These are phyloP conservation scores for Trypanosoma vivax DNA, from an alignment of 208 protist genomes.

Conservation along the genomic window DNA sequence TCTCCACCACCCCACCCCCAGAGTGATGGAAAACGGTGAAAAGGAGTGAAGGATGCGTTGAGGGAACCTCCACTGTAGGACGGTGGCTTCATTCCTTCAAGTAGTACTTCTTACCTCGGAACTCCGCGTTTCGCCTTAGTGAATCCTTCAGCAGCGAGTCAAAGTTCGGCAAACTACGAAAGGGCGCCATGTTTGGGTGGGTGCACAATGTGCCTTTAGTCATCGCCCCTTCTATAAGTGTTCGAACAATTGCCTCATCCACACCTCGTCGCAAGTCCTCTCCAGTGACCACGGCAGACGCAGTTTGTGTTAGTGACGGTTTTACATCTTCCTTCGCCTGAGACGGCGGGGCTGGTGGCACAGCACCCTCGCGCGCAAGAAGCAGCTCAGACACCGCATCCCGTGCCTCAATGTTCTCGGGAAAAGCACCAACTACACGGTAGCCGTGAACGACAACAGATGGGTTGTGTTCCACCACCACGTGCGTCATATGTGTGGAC, in stretches of 20 bases:
- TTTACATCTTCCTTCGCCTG: not conserved
- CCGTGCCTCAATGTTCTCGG: constrained; percentile 27
- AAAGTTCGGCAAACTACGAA: constrained; percentile 29
- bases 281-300: constrained; percentile 10
- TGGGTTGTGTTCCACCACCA: constrained; percentile 33
- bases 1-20: no score
- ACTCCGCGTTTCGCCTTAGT: constrained; percentile 50
- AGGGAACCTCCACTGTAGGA: no score
- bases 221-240: constrained; percentile 29
- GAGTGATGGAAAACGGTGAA: no score
- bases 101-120: constrained; percentile 50
- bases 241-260: constrained; percentile 35
- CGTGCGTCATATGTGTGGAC: constrained; percentile 3
- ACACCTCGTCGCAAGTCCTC: constrained; percentile 32
- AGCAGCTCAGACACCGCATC: constrained; percentile 17
- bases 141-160: constrained; percentile 44
- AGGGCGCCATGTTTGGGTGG: constrained; percentile 30
- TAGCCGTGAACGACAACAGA: constrained; percentile 68
- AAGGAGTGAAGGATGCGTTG: no score
- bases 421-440: constrained; percentile 47
- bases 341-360: constrained; percentile 8
- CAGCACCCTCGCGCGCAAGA: constrained; percentile 19
- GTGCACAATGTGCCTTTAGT: constrained; percentile 28
- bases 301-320: not conserved
- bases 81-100: constrained; percentile 45